Base-by-base conservation (phyloP, 2,329 filamentous ascomycete species). In the Dothiorella sarmentorum region DNA sequence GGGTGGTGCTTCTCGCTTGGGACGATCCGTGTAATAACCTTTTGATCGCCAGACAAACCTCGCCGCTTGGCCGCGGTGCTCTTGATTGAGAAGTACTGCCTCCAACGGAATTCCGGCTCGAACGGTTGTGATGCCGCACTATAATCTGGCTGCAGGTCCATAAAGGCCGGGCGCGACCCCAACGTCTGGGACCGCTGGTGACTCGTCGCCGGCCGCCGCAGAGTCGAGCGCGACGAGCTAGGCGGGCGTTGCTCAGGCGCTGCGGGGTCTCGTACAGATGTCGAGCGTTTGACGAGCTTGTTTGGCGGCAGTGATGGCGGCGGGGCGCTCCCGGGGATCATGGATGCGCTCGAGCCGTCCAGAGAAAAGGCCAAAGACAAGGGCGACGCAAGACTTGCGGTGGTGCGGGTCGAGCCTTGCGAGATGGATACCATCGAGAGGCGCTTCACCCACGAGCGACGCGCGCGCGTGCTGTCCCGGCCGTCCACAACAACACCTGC, bases 171-270 rank as follows among this genome's bases (percentile, higher is more conserved):
- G 38, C 73, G 75, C 61, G 85, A 81, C 64, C 89, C 84, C 26
- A 90, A 75, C 1, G 87, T 90, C 31, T 84, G 85, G 44, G 87
- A 88, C 65, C 89, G 81, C 69, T 92, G 88, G 68, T 91, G 88
- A 70, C 89, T 91, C 17, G 89, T 92, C 44, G 88, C 88, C 55
- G 89, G 89, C 65, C 89, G 80, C 60, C 87, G 84, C 60, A 92
- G 80, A 20, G 82, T 85, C 2, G 85, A 82, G 61, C 88, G 77
- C 66, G 87, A 83, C 47, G 85, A 82, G 63, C 76, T 83, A 29
- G 85, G 79, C 62, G 80, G 77, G 60, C 77, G 78, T 42, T 75
- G 68, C 11, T 73, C 67, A 5, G 78, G 74, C 47, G 77, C 69
- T 61, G 75, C 74, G 55, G 76, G 68, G 53, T 75, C 75, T 63